These are phyloP conservation scores for Nakazawaea wickerhamii DNA, from an alignment of 805 yeast genomes.

Conservation along the genomic window DNA sequence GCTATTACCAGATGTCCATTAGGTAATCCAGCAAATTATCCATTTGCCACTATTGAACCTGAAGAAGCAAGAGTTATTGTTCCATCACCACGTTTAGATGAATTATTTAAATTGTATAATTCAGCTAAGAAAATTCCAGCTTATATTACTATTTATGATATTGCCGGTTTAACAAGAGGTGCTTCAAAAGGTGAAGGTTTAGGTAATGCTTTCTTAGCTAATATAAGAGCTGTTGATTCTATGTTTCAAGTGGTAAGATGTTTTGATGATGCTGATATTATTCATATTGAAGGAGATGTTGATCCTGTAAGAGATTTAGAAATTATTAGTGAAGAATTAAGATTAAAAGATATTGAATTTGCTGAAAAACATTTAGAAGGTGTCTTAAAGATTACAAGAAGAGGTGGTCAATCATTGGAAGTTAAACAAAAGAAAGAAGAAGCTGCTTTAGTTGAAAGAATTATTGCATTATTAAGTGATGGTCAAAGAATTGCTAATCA, in stretches of 20 bases:
- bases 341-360: slow-evolving; percentile 62
- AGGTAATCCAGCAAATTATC: slow-evolving; percentile 67
- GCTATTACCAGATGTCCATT: slow-evolving; percentile 56
- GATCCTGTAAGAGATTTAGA: slow-evolving; percentile 60
- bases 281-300: slow-evolving; percentile 59
- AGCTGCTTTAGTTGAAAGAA: slow-evolving; percentile 49
- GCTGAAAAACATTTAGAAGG: slow-evolving; percentile 66
- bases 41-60: slow-evolving; percentile 74
- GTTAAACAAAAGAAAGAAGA: slow-evolving; percentile 61
- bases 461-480: slow-evolving; percentile 58
- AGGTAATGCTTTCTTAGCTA: slow-evolving; percentile 67
- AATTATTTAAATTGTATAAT: slow-evolving; percentile 39
- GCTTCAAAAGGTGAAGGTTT: slow-evolving; percentile 63
- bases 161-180: slow-evolving; percentile 66
- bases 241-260: slow-evolving; percentile 64
- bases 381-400: slow-evolving; percentile 49
- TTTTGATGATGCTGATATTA: slow-evolving; percentile 58
- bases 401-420: slow-evolving; percentile 63
- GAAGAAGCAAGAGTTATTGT: slow-evolving; percentile 56
- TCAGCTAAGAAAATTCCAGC: slow-evolving; percentile 52
- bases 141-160: slow-evolving; percentile 54
- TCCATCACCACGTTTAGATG: slow-evolving; percentile 45
- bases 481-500: slow-evolving; percentile 58
- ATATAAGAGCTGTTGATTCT: slow-evolving; percentile 68
- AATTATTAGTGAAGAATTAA: slow-evolving; percentile 59